These are phyloP conservation scores for Misopates orontium DNA, from an alignment of 257 asterid species.

Conservation along the genomic window DNA sequence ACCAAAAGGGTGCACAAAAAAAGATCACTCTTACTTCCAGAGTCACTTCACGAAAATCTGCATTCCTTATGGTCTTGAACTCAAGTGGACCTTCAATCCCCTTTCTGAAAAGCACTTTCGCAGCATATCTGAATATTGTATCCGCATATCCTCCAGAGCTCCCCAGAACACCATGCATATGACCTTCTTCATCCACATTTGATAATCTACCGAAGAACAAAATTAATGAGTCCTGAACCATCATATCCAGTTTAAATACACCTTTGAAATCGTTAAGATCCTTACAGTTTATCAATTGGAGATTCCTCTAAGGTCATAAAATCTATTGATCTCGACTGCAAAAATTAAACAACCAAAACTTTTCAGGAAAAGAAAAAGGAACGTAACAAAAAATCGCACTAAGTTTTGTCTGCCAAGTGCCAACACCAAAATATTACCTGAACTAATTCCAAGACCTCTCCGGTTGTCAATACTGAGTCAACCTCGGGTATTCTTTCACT, in stretches of 20 bases:
- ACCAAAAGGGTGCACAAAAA: constrained; percentile 17
- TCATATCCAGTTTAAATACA: constrained; percentile 8
- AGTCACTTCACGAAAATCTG: constrained; percentile 85
- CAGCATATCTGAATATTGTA: constrained; percentile 73
- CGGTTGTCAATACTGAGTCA: constrained; percentile 93
- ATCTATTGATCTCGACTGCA: constrained; percentile 78
- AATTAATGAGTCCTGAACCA: constrained; percentile 16
- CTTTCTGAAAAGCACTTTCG: constrained; percentile 63
- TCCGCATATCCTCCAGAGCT: constrained; percentile 99
- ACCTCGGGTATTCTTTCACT: constrained; percentile 73
- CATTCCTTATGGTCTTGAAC: constrained; percentile 72
- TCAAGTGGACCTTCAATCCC: constrained; percentile 71
- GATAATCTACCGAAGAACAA: constrained; percentile 51
- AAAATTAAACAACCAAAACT: constrained; percentile 4
- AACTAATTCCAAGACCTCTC: constrained; percentile 88
- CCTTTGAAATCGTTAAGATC: constrained; percentile 16
- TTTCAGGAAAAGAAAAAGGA: background rate
- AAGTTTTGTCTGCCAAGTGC: constrained; percentile 5
- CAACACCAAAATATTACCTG: constrained; percentile 49
- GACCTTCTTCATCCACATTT: constrained; percentile 67
- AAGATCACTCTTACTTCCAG: constrained; percentile 66
- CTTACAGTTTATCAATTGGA: constrained; percentile 86
- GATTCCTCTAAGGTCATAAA: constrained; percentile 75
- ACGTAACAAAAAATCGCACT: background rate
- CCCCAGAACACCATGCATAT: constrained; percentile 76